Conservation (phyloP, 768 basidiomycete genomes). For the Fomitopsis serialis region DNA sequence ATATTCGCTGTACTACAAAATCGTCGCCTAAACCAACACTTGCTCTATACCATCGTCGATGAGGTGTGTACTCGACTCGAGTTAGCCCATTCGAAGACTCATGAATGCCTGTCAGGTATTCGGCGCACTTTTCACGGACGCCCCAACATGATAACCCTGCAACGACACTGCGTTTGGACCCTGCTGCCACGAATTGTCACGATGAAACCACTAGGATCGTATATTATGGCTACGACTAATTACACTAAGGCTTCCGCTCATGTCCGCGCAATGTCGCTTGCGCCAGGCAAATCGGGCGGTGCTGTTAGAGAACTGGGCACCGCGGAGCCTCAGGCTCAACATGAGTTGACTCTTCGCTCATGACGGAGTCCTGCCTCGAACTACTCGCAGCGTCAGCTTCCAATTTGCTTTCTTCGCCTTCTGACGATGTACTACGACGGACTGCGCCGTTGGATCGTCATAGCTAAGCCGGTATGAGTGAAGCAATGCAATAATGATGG, state of each 20-base stretch:
- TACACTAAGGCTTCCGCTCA: background rate
- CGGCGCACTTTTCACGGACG: conserved; percentile 56
- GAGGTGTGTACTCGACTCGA: conserved; percentile 50
- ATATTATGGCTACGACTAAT: background rate
- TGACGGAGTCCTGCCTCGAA: background rate
- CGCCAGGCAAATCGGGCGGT: no score
- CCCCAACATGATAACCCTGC: conserved; percentile 9
- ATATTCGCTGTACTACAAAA: conserved; percentile 95
- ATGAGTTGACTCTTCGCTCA: background rate
- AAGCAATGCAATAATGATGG: background rate
- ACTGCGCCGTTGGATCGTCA: conserved; percentile 59
- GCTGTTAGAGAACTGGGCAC: no score
- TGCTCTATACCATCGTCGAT: conserved; percentile 82
- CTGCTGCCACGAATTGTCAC: no score
- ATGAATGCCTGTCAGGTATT: conserved; percentile 39
- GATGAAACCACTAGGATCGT: no score
- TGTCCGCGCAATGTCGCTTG: no score
- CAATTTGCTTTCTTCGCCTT: conserved; percentile 26
- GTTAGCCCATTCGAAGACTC: background rate
- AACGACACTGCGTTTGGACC: no score
- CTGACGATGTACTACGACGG: conserved; percentile 44
- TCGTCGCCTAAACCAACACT: conserved; percentile 89
- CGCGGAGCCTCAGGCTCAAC: no score
- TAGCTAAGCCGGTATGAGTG: conserved; percentile 34
- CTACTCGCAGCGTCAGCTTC: background rate